A percentile compares a stretch with the other conserved stretches of the same genome.
phyloP scores from a whole-genome alignment of 495 filamentous ascomycete species.

The Aspergillus biplanus region DNA sequence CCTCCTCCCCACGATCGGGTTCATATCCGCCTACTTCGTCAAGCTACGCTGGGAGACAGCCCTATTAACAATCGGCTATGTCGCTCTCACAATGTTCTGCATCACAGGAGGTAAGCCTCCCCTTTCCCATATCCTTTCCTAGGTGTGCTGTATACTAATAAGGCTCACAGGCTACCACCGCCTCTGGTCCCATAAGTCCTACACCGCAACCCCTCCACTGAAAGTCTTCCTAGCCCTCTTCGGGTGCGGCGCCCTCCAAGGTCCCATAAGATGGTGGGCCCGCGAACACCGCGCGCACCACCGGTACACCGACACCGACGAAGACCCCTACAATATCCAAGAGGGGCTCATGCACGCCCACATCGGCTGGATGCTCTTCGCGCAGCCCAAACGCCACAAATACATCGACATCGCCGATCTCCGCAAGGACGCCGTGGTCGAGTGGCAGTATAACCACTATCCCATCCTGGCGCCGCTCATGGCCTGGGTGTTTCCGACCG shows the following conservation, averaged over 20 bases:
- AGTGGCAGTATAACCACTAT: conserved; percentile 93
- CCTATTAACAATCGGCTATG: background rate
- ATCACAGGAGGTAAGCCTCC: background rate
- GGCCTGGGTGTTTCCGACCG: conserved; percentile 79
- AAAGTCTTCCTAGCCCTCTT: conserved; percentile 88
- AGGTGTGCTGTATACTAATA: too few relatives aligned
- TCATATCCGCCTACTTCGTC: background rate
- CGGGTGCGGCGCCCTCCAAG: conserved; percentile 92
- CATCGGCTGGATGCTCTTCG: conserved; percentile 81
- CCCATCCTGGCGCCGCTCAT: conserved; percentile 84
- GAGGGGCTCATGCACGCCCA: conserved; percentile 97
- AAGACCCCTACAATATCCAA: conserved; percentile 96
- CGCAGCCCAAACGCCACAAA: conserved; percentile 88
- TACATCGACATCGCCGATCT: conserved; percentile 94
- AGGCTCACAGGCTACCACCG: conserved; percentile 76
- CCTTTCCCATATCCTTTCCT: background rate
- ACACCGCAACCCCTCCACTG: conserved; percentile 81
- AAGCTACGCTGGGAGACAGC: background rate
- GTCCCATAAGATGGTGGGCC: conserved; percentile 95
- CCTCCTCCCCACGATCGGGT: background rate
- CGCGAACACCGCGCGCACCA: conserved; percentile 95
- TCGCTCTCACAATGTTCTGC: background rate
- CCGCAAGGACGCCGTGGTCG: conserved; percentile 89
- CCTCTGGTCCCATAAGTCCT: conserved; percentile 92
- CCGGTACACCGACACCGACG: conserved; percentile 97